Base-by-base conservation (phyloP, 2,329 filamentous ascomycete genomes). In the Alternaria burnsii region DNA sequence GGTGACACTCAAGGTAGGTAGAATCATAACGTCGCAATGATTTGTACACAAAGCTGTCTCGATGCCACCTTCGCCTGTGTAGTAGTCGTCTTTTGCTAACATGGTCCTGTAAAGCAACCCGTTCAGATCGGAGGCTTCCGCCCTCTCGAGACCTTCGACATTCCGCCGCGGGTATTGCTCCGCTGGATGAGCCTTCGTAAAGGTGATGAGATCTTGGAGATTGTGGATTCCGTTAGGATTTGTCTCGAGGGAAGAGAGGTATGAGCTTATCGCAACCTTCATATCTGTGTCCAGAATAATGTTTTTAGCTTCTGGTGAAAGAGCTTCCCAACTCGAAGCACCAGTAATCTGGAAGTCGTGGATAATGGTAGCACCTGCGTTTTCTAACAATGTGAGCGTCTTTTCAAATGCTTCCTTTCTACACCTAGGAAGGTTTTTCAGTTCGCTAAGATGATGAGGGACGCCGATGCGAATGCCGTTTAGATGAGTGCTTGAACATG, bases 161-260 rank as follows among this genome's bases (percentile, higher is more conserved):
- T 89, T 82, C 5, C 86, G 81, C 28, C 80, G 72, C 0, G 88
- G 87, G 66, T 82, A 90, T n/a, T 83, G 80, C 70, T 90, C 88
- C 0, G 74, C 73, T 0, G 81, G 71, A 51, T 79, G 83, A 0
- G 66, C 61, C 42, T 85, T 85, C 0, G 87, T 89, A 64, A 86
- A 88, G 18, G 76, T 74, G 5, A 81, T 80, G 8, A 88, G 72
- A 8, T 87, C 83, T 2, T 75, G 75, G 1, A 90, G 75, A 22
- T 75, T 78, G 7, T 78, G 76, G 52, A 90, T 78, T 51, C 82
- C 80, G 59, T 86, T 75, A 0, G 87, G 86, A 66, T 90, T 90
- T 58, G 71, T 76, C 2, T 73, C 78, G 4, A 91, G 80, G 46
- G 82, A 70, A 9, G 78, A 76, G 18, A 90, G 76, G 69, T 90